Base-by-base conservation (phyloP, 805 yeast species). In the Wickerhamiella dianesei region DNA sequence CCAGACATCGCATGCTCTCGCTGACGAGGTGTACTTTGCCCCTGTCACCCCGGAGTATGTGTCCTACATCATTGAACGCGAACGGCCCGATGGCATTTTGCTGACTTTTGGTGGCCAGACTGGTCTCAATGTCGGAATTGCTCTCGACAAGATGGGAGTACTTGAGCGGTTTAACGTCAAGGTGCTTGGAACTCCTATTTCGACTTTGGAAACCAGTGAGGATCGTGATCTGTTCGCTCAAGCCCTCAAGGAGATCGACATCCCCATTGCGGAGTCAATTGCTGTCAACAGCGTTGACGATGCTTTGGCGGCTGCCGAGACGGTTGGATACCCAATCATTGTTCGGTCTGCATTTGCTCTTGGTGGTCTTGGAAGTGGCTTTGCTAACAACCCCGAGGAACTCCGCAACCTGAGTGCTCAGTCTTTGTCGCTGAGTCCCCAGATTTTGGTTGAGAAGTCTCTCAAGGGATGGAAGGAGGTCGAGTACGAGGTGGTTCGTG, bases 61-160 rank as follows among this genome's bases (percentile, higher is more conserved):
- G 57, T 83, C 88, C 40, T 84, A 92, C 65, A 85, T 92, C 61
- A 89, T 92, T 54, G 95, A 92, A 68, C 80, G 94, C 54, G 99
- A 92, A 70, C 77, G 78, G 57, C 98, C 98, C 37, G 97, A 92
- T 67, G 97, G 96, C 42, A 88, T 92, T 47, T 72, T 89, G 61
- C 75, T 89, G 62, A 89, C 98, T 3, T 92, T 92, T 65, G 99
- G 99, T 61, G 99, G 99, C 56, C 99, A 92, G 71, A 92, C 99
- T 32, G 98, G 82, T 54, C 74, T 92, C 59, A 92, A 88, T 63
- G 96, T 89, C 51, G 97, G 97, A 69, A 94, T 92, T 45, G 82
- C 86, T 60, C 75, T 92, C 53, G 95, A 92, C 51, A 83, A 87
- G 68, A 82, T 84, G 87, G 97, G 96, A 54, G 85, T 86, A 49